Base-by-base conservation (phyloP, 1,139 yeast species). In the Diutina sp. region DNA sequence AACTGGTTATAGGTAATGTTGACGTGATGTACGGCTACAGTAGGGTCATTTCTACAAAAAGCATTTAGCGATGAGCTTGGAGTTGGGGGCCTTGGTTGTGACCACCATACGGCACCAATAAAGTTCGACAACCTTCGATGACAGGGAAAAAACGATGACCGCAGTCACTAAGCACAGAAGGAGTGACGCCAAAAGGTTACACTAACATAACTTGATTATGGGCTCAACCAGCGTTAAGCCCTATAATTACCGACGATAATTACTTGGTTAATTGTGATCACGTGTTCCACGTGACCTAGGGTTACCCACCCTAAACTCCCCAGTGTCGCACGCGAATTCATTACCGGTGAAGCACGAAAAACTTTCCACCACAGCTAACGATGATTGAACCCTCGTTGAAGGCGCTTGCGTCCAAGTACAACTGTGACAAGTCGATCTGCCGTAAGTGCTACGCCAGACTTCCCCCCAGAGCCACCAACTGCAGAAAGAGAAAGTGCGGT, bases 401-500 rank as follows among this genome's bases (percentile, higher is more conserved):
- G 84, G 97, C 95, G 71, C 87, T 93, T 74, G 99, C 99, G 78
- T 90, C 97, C 75, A 93, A 93, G 83, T 93, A 88, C 90, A 93
- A 93, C 96, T 93, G 98, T 85, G 99, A 93, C 69, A 93, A 93
- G 83, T 79, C 97, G 68, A 93, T 93, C 77, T 93, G 99, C 85
- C 95, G 99, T 82, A 89, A 90, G 79, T 93, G 99, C 85, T 93
- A 93, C 87, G 98, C 99, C 72, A 95, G 99, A 86, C 90, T 93
- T 76, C 99, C 99, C 74, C 97, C 98, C 79, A 93, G 98, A 87
- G 99, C 99, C 71, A 93, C 98, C 81, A 93, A 93, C 97, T 93
- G 99, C 87, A 90, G 99, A 85, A 93, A 93, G 98, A 90, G 97
- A 90, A 93, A 93, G 87, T 93, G 99, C 82, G 99, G 99, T 74